These are phyloP conservation scores for Pseudopyrenochaeta lycopersici DNA, from an alignment of 2,329 filamentous ascomycete species.

Conservation along the genomic window DNA sequence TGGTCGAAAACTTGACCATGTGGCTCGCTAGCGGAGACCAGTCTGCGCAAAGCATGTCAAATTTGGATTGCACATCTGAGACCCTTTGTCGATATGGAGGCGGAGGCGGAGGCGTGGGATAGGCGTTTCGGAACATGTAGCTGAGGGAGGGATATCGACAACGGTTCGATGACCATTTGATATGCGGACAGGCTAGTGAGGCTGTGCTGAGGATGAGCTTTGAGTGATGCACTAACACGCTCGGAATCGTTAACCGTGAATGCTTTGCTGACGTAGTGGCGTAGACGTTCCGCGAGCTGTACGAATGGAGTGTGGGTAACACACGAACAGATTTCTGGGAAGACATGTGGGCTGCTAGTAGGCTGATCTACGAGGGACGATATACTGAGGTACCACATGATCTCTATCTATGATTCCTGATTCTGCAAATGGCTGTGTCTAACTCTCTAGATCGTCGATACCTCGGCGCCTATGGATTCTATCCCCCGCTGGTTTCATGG, in stretches of 20 bases:
- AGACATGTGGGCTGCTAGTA: slow-evolving; percentile 39
- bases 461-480: slow-evolving; percentile 72
- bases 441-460: slow-evolving; percentile 67
- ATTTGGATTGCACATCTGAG: no score
- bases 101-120: no score
- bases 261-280: background rate
- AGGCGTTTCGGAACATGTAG: no score
- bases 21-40: no score
- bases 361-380: slow-evolving; percentile 41
- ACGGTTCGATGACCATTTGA: no score
- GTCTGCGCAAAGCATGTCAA: no score
- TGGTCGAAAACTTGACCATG: no score
- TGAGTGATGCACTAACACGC: background rate
- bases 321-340: slow-evolving; percentile 60
- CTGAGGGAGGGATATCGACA: no score
- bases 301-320: slow-evolving; percentile 70
- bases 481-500: slow-evolving; percentile 83
- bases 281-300: slow-evolving; percentile 74
- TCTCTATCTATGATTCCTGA: background rate
- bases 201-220: no score
- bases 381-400: slow-evolving; percentile 31
- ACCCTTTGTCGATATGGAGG: no score
- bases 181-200: no score
- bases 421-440: background rate
- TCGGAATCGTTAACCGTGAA: background rate